Evolutionary conservation across 768 basidiomycete genomes (phyloP).

Genomic region (Coprinopsis sp.): DNA sequence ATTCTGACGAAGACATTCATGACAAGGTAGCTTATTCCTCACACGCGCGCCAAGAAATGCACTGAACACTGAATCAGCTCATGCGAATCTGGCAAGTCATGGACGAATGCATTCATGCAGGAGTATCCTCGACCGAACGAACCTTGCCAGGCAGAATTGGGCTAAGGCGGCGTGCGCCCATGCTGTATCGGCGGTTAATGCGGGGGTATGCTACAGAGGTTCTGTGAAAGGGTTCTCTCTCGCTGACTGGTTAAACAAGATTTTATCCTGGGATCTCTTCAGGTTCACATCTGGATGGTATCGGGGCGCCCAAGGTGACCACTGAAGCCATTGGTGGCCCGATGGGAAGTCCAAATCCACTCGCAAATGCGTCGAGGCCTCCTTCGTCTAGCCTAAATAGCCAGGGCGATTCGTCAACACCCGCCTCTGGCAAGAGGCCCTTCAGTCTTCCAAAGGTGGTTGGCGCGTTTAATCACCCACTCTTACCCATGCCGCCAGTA

Average conservation of each 20-base stretch:
- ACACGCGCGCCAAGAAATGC: not conserved
- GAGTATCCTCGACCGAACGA: constrained; percentile 74
- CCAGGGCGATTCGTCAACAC: not conserved
- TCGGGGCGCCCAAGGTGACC: constrained; percentile 24
- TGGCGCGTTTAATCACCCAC: constrained; percentile 74
- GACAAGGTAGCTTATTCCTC: constrained; percentile 47
- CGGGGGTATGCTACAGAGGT: constrained; percentile 53
- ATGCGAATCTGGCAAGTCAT: constrained; percentile 86
- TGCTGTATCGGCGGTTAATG: constrained; percentile 87
- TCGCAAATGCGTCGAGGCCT: not conserved
- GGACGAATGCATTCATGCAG: constrained; percentile 86
- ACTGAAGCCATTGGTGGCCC: constrained; percentile 16
- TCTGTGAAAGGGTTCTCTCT: not conserved
- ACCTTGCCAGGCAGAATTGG: constrained; percentile 84
- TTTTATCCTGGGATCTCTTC: constrained; percentile 47
- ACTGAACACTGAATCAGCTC: constrained; percentile 28
- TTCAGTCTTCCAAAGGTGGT: constrained; percentile 44
- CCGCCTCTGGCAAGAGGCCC: not conserved
- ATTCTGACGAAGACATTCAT: constrained; percentile 70
- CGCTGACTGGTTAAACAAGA: constrained; percentile 18
- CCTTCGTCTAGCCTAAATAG: no score
- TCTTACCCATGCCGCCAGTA: constrained; percentile 81
- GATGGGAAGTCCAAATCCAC: not conserved
- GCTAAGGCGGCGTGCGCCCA: constrained; percentile 79
- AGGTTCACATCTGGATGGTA: constrained; percentile 26